Evolutionary conservation across 2,329 filamentous ascomycete species (phyloP).

Genomic region (Hymenoscyphus linearis): DNA sequence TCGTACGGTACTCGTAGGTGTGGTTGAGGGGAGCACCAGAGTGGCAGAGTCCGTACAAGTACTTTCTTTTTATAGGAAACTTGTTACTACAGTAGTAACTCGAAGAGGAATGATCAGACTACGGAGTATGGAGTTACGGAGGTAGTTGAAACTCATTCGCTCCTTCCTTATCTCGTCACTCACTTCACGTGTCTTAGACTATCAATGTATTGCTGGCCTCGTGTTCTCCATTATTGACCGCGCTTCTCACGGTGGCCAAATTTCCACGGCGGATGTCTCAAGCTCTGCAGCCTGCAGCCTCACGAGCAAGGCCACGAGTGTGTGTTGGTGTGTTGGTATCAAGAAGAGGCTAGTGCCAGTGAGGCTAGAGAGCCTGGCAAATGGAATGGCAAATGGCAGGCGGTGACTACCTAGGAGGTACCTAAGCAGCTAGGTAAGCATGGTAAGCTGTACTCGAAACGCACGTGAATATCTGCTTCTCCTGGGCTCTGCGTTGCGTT

Average conservation of each 20-base stretch:
- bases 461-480: background rate
- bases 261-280: background rate
- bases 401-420: no score
- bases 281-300: slow-evolving; percentile 1
- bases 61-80: background rate
- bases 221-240: no score
- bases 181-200: background rate
- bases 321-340: background rate
- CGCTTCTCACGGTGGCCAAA: background rate
- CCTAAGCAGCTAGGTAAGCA: no score
- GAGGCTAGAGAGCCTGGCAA: background rate
- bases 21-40: background rate
- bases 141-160: background rate
- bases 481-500: background rate
- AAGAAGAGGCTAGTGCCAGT: background rate
- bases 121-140: no score
- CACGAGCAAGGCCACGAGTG: background rate
- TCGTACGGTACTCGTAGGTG: no score
- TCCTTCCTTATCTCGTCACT: background rate
- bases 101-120: no score
- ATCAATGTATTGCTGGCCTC: background rate
- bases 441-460: background rate
- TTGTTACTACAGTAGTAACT: background rate
- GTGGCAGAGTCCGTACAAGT: background rate
- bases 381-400: no score